Conservation (phyloP, 1,284 basidiomycete species). For the Trametes polyzona region DNA sequence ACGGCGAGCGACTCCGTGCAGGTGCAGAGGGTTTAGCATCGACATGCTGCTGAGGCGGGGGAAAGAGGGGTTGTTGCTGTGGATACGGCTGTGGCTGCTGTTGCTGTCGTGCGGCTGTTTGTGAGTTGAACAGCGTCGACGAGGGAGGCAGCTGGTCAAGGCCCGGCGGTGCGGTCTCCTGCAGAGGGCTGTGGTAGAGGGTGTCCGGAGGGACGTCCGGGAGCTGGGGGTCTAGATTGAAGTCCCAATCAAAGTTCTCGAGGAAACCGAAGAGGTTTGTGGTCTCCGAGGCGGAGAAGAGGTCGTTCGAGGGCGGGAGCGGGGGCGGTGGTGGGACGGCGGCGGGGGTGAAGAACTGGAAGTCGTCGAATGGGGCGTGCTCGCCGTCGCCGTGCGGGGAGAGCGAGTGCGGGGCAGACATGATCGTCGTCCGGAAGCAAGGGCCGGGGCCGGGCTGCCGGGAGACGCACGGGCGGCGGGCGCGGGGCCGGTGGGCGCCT, state of each 20-base stretch:
- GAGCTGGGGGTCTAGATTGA: constrained; percentile 38
- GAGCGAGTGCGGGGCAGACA: constrained; percentile 23
- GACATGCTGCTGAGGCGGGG: constrained; percentile 1
- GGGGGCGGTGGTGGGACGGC: constrained; percentile 62
- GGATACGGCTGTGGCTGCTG: constrained; percentile 8
- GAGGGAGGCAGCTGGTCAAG: constrained; percentile 20
- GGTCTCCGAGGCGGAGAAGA: constrained; percentile 74
- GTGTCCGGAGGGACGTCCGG: constrained; percentile 14
- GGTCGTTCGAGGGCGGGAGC: constrained; percentile 69
- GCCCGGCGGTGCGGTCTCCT: constrained; percentile 24
- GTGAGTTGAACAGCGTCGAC: constrained; percentile 17
- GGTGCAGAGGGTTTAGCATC: constrained; percentile 16
- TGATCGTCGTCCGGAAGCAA: constrained; percentile 10
- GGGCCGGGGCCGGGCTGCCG: not conserved
- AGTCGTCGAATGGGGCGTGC: constrained; percentile 54
- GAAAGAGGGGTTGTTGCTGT: not conserved
- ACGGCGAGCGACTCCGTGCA: constrained; percentile 20
- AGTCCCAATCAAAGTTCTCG: constrained; percentile 74
- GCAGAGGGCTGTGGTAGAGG: constrained; percentile 24
- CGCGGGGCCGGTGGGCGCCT: constrained; percentile 1
- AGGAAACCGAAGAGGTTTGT: constrained; percentile 76
- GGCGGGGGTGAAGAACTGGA: constrained; percentile 67
- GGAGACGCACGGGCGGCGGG: not conserved
- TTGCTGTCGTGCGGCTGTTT: constrained; percentile 8
- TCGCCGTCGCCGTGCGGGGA: constrained; percentile 15